Conservation (phyloP, 163 green algal genomes). For the Scenedesmus sp. region DNA sequence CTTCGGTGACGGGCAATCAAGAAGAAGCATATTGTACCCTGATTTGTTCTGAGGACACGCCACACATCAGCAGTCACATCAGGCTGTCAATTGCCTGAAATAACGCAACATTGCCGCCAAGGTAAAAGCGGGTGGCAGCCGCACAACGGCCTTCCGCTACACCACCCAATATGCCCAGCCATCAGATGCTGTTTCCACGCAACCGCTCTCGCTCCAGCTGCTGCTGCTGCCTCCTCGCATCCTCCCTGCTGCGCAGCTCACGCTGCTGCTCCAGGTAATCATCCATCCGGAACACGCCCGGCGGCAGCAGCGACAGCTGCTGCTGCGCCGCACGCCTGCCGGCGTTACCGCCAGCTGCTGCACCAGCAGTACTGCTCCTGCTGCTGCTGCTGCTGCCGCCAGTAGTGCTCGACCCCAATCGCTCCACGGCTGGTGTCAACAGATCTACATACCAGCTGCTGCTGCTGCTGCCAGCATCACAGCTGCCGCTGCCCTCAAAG, state of each 20-base stretch:
- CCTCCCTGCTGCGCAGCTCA: background rate
- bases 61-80: too few species aligned
- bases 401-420: background rate
- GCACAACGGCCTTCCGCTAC: too few species aligned
- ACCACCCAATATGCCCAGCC: too few species aligned
- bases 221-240: background rate
- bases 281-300: background rate
- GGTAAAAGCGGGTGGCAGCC: too few species aligned
- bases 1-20: too few species aligned
- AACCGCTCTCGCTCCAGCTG: background rate
- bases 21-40: too few species aligned
- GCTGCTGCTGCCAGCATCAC: too few species aligned
- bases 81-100: too few species aligned
- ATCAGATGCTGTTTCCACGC: too few species aligned
- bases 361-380: background rate
- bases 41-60: too few species aligned
- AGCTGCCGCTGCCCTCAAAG: background rate
- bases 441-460: constrained; percentile 25
- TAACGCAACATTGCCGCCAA: too few species aligned
- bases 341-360: background rate
- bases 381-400: constrained; percentile 29
- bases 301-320: constrained; percentile 3
- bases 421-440: background rate
- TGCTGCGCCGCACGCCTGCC: constrained; percentile 10
- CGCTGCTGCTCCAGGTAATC: background rate